phyloP scores from a whole-genome alignment of 352 stramenopile species.

The Globisporangium recalcitrans region DNA sequence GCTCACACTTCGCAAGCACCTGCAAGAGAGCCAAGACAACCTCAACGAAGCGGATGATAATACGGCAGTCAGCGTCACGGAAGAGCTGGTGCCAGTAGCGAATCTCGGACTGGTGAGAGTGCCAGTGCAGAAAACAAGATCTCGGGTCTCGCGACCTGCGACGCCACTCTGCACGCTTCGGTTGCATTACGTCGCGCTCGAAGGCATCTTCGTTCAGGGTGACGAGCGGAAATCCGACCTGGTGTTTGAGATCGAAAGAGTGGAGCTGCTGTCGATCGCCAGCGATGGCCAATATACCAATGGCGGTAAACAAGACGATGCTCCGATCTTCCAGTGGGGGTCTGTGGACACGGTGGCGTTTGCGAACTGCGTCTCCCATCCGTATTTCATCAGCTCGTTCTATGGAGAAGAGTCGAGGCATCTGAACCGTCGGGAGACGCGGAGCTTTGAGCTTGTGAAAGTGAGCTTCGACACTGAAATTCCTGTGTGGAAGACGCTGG shows the following conservation, averaged over 20 bases:
- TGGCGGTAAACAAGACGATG: slow-evolving; percentile 27
- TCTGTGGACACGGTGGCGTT: slow-evolving; percentile 33
- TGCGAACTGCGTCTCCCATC: slow-evolving; percentile 57
- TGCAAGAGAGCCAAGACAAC: slow-evolving; percentile 17
- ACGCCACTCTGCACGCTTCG: slow-evolving; percentile 48
- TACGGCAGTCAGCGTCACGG: slow-evolving; percentile 21
- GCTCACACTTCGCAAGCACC: slow-evolving; percentile 64
- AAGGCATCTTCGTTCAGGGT: slow-evolving; percentile 32
- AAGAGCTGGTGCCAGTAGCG: slow-evolving; percentile 72
- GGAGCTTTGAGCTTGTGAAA: slow-evolving; percentile 70
- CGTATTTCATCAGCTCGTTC: slow-evolving; percentile 73
- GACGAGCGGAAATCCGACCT: slow-evolving; percentile 36
- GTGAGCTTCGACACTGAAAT: slow-evolving; percentile 57
- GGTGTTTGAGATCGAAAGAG: slow-evolving; percentile 67
- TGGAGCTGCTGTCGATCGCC: slow-evolving; percentile 42
- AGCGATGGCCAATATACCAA: slow-evolving; percentile 13
- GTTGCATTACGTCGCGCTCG: slow-evolving; percentile 47
- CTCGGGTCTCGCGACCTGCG: slow-evolving; percentile 53
- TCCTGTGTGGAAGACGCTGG: slow-evolving; percentile 60
- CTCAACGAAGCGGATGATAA: slow-evolving; percentile 16
- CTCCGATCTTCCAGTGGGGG: slow-evolving; percentile 39
- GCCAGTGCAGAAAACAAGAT: slow-evolving; percentile 29
- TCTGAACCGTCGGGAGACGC: slow-evolving; percentile 38
- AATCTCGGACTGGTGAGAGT: slow-evolving; percentile 80
- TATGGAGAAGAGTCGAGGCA: slow-evolving; percentile 49